Evolutionary conservation across 1,284 basidiomycete genomes (phyloP), one percentile per base, ranked within the genome.

Genomic region (Malassezia psittaci): DNA sequence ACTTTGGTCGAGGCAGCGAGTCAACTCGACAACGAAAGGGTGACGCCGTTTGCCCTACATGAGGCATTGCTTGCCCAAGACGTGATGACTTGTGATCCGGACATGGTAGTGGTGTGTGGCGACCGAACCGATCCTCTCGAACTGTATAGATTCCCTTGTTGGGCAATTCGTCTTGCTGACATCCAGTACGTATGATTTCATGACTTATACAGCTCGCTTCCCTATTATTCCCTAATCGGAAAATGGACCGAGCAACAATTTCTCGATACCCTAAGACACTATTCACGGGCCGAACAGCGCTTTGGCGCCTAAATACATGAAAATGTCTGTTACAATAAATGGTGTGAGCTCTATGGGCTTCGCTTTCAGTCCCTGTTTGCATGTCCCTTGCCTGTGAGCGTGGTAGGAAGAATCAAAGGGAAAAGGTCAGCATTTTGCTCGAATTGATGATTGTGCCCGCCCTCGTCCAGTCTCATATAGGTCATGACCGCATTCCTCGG

Each of bases 391-490:
- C 45, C 45, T 12, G 16, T 37, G 19, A 47, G 32, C 12, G 9
- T 13, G 7, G 24, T 18, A 11, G 55, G 55, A 7, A 57, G 44
- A 40, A 52, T 57, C 16, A 52, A 18, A 29, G 45, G 43, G 5
- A 68, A 49, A 1, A 63, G 60, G 37, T 68, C 66, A 2, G 64
- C 54, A 7, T 62, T 62, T 38, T 54, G 53, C 18, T 62, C 60
- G 1, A 62, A 53, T 15, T 65, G 51, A 32, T 64, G 66, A 34
- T 68, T 60, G 54, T 68, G 66, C 9, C 66, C 66, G 13, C 66
- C 66, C 11, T 37, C 18, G 2, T 53, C 38, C n/a, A 65, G 61
- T 21, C 60, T 48, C n/a, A 68, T 59, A 16, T 61, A 47, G 0
- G 64, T 63, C 29, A 65, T 59, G 5, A 43, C 13, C 2, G 49